These are phyloP conservation scores for Coemansia sp. DNA, from an alignment of 192 early-diverging fungal genomes.

Conservation along the genomic window DNA sequence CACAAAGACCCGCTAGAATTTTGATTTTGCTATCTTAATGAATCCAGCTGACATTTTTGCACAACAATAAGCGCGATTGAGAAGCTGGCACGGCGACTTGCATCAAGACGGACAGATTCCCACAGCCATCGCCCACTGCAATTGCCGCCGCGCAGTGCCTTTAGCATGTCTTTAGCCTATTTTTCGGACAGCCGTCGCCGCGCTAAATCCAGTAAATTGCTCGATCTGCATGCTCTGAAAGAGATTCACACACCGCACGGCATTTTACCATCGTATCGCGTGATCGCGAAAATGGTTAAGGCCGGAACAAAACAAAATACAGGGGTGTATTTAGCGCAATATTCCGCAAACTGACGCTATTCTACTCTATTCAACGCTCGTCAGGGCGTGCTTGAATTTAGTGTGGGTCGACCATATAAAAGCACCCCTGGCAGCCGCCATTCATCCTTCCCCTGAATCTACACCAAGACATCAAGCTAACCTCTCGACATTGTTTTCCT, in stretches of 20 bases:
- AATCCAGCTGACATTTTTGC: background rate
- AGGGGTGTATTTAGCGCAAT: background rate
- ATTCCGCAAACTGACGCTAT: background rate
- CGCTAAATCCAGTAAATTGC: background rate
- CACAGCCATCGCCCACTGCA: background rate
- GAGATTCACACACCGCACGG: background rate
- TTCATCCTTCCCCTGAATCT: background rate
- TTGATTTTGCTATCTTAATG: conserved; percentile 11
- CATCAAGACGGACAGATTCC: background rate
- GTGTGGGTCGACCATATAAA: background rate
- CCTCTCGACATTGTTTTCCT: background rate
- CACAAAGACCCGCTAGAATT: conserved; percentile 56
- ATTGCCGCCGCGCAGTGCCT: background rate
- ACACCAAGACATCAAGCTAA: background rate
- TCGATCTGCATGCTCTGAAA: conserved; percentile 1
- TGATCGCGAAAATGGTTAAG: conserved; percentile 2
- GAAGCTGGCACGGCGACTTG: conserved; percentile 17
- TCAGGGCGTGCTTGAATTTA: too few species aligned
- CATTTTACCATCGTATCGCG: conserved; percentile 18
- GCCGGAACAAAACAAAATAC: background rate
- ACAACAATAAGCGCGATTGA: background rate
- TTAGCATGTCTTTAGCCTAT: background rate
- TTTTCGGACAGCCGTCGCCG: background rate
- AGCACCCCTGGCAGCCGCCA: background rate
- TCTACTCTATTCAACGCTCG: background rate